Evolutionary conservation across 2,329 filamentous ascomycete genomes (phyloP).

Genomic region (Cladosporium sp.): DNA sequence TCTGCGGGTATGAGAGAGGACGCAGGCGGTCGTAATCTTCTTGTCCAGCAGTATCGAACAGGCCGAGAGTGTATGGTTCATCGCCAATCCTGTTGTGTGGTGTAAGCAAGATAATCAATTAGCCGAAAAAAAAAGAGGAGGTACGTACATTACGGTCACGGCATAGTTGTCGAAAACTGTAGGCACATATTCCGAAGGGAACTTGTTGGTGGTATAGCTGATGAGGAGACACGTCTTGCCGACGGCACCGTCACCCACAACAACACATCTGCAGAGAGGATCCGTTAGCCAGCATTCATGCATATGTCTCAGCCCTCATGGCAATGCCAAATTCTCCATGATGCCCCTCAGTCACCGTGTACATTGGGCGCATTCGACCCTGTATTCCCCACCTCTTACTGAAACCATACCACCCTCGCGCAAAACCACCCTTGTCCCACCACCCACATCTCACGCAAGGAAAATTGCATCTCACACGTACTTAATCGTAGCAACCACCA

Average conservation of each 20-base stretch:
- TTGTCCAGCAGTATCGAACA: constrained; percentile 98
- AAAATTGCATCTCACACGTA: constrained; percentile 24
- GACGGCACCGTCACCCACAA: constrained; percentile 98
- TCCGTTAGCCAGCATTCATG: constrained; percentile 4
- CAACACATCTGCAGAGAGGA: constrained; percentile 65
- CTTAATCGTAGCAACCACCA: constrained; percentile 41
- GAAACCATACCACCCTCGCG: not conserved
- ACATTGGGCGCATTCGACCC: not conserved
- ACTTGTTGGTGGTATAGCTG: constrained; percentile 99
- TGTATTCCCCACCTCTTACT: constrained; percentile 1
- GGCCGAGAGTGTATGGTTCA: constrained; percentile 93
- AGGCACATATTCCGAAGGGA: constrained; percentile 98
- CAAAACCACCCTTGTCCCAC: not conserved
- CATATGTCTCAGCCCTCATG: not conserved
- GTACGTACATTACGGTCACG: constrained; percentile 97
- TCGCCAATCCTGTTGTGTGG: constrained; percentile 68
- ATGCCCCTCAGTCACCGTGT: no score
- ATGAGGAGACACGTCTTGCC: constrained; percentile 99
- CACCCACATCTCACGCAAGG: not conserved
- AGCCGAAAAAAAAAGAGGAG: not conserved
- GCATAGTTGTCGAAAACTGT: constrained; percentile 99
- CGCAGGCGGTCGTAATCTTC: constrained; percentile 98
- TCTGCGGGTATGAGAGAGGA: constrained; percentile 95
- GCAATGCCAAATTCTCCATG: not conserved
- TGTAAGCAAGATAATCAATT: not conserved